phyloP scores from a whole-genome alignment of 257 asterid genomes.

The Gentiana dahurica region DNA sequence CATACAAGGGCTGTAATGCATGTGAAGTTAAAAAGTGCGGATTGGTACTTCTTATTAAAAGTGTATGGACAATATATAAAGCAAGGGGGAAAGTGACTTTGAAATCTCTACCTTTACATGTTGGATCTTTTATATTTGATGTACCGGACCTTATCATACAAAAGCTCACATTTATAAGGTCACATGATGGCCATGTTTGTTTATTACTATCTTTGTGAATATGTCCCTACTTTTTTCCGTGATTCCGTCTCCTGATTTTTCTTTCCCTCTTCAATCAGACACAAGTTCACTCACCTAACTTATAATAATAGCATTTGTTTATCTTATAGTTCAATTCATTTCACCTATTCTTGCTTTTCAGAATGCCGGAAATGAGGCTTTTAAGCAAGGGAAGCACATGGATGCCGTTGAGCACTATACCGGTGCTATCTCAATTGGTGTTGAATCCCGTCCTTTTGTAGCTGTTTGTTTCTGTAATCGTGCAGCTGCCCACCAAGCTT shows the following conservation, averaged over 20 bases:
- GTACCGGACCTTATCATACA: too few relatives aligned
- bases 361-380: conserved; percentile 94
- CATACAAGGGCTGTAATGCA: too few relatives aligned
- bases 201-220: neutral
- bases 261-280: neutral
- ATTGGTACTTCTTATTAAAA: too few relatives aligned
- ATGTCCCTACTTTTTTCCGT: neutral
- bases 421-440: conserved; percentile 66
- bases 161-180: too few relatives aligned
- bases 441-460: conserved; percentile 73
- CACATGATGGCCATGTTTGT: too few relatives aligned
- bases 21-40: too few relatives aligned
- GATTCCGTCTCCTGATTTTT: neutral
- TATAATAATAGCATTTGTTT: neutral
- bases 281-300: neutral
- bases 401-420: conserved; percentile 86
- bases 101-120: too few relatives aligned
- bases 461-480: conserved; percentile 96
- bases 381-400: conserved; percentile 52
- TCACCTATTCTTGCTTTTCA: conserved; percentile 9
- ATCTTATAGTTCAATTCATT: neutral
- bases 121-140: too few relatives aligned
- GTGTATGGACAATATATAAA: too few relatives aligned
- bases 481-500: conserved; percentile 92
- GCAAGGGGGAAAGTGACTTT: too few relatives aligned